Conservation (phyloP, 352 stramenopile genomes). For the Pythium dissimile region DNA sequence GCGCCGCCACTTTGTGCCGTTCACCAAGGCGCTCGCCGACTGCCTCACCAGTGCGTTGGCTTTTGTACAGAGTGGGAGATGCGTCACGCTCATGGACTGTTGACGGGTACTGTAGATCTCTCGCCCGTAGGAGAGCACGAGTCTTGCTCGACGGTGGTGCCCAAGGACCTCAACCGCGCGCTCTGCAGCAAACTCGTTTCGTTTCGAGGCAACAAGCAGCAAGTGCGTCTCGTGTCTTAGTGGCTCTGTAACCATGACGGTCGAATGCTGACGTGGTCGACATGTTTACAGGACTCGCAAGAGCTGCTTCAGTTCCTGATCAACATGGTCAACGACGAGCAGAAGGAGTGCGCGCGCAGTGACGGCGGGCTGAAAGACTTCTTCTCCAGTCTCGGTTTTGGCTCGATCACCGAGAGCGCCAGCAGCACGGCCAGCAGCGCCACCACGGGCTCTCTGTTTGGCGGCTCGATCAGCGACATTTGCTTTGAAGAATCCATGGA, state of each 20-base stretch:
- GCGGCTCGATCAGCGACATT: slow-evolving; percentile 65
- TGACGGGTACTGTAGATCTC: slow-evolving; percentile 10
- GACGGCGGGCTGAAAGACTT: slow-evolving; percentile 59
- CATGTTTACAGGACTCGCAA: slow-evolving; percentile 57
- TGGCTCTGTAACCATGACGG: too few relatives aligned
- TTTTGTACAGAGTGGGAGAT: background rate
- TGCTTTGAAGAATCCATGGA: slow-evolving; percentile 62
- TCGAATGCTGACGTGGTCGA: background rate
- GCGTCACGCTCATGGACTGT: background rate
- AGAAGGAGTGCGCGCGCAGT: slow-evolving; percentile 42
- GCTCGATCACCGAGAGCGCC: background rate
- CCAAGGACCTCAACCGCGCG: slow-evolving; percentile 53
- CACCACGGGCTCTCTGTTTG: slow-evolving; percentile 9
- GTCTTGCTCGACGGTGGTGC: slow-evolving; percentile 32
- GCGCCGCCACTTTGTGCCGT: slow-evolving; percentile 44
- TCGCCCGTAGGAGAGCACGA: slow-evolving; percentile 14
- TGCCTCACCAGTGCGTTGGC: slow-evolving; percentile 55
- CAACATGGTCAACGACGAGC: slow-evolving; percentile 69
- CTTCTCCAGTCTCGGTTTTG: slow-evolving; percentile 6
- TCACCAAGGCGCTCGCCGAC: slow-evolving; percentile 58
- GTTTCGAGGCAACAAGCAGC: slow-evolving; percentile 79
- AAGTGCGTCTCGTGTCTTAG: slow-evolving; percentile 28
- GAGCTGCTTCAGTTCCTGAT: slow-evolving; percentile 86
- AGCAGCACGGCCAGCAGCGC: slow-evolving; percentile 10
- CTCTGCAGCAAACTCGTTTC: slow-evolving; percentile 47